These are phyloP conservation scores for Pseudogymnoascus sp. DNA, from an alignment of 2,329 filamentous ascomycete species.

Conservation along the genomic window DNA sequence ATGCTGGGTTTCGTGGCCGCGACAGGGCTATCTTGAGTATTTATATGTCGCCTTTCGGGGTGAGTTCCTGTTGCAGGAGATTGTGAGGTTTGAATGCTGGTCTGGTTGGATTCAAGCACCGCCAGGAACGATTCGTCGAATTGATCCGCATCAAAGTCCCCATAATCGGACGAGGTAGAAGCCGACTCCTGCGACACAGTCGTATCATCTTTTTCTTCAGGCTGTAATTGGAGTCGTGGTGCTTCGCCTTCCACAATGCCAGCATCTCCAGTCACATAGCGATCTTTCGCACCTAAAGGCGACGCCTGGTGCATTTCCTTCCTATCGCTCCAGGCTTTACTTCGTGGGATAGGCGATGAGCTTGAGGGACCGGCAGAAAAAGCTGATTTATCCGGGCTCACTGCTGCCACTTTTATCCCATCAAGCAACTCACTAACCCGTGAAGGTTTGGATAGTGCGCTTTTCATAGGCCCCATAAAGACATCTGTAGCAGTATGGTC, in stretches of 20 bases:
- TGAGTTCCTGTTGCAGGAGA: slow-evolving; percentile 1
- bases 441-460: slow-evolving; percentile 47
- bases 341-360: slow-evolving; percentile 32
- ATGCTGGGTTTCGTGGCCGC: not conserved
- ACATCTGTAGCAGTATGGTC: slow-evolving; percentile 28
- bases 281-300: slow-evolving; percentile 16
- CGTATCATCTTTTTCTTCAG: not conserved
- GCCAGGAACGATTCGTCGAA: slow-evolving; percentile 37
- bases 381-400: not conserved
- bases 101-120: slow-evolving; percentile 42
- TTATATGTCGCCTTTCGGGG: not conserved
- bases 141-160: slow-evolving; percentile 48
- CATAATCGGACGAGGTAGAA: slow-evolving; percentile 26
- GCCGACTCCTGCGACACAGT: not conserved
- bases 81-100: slow-evolving; percentile 19
- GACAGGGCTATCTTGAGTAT: not conserved
- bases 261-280: slow-evolving; percentile 45
- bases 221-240: slow-evolving; percentile 3
- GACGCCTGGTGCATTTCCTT: slow-evolving; percentile 7
- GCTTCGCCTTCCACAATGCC: not conserved
- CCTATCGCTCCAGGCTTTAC: not conserved
- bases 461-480: slow-evolving; percentile 32
- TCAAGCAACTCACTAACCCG: slow-evolving; percentile 54
- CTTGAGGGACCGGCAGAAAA: slow-evolving; percentile 28
- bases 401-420: slow-evolving; percentile 49